Evolutionary conservation across 768 basidiomycete genomes (phyloP).

Genomic region (Paxillus rubicundulus): DNA sequence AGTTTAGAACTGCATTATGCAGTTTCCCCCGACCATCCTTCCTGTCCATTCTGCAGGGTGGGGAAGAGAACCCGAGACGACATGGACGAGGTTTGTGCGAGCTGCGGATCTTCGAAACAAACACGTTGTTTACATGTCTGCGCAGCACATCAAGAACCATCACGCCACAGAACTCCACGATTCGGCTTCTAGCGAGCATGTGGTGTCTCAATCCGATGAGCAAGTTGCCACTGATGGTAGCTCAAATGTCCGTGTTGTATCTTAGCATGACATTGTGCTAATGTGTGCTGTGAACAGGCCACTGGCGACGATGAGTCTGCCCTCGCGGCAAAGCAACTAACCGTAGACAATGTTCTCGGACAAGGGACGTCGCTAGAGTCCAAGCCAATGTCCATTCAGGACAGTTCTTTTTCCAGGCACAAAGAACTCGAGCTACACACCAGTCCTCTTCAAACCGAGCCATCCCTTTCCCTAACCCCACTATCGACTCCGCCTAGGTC

Average conservation of each 20-base stretch:
- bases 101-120: neutral
- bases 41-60: conserved; percentile 18
- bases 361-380: neutral
- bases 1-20: conserved; percentile 22
- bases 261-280: neutral
- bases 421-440: neutral
- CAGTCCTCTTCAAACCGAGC: conserved; percentile 1
- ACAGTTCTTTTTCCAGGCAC: neutral
- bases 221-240: neutral
- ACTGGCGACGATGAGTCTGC: neutral
- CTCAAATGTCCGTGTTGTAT: conserved; percentile 3
- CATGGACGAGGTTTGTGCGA: conserved; percentile 21
- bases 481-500: no score
- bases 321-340: neutral
- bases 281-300: conserved; percentile 8
- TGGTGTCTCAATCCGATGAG: neutral
- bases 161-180: conserved; percentile 3
- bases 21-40: conserved; percentile 20
- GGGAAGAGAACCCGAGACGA: conserved; percentile 13
- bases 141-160: conserved; percentile 20
- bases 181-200: conserved; percentile 1
- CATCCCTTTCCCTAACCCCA: no score
- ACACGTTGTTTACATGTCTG: conserved; percentile 7
- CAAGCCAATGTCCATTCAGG: neutral
- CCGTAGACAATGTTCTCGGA: neutral